These are phyloP conservation scores for Gautieria morchelliformis DNA, from an alignment of 768 basidiomycete species.

Conservation along the genomic window DNA sequence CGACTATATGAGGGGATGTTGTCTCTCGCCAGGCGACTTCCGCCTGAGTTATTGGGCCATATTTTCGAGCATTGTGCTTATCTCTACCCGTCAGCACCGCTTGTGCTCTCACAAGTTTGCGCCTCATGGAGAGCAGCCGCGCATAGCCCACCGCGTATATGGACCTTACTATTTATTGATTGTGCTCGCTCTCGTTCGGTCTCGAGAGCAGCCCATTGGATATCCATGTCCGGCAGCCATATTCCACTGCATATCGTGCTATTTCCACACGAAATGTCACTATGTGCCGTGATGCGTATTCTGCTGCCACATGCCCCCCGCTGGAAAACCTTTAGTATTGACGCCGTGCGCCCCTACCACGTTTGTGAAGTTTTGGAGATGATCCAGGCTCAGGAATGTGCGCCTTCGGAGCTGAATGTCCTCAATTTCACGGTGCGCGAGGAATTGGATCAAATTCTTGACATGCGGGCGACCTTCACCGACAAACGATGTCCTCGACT, in stretches of 20 bases:
- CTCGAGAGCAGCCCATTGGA: conserved; percentile 39
- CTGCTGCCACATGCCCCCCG: conserved; percentile 30
- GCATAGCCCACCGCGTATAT: conserved; percentile 35
- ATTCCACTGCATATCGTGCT: conserved; percentile 38
- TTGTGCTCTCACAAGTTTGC: conserved; percentile 50
- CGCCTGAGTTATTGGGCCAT: conserved; percentile 41
- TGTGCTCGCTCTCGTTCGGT: conserved; percentile 33
- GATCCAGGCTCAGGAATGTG: neutral
- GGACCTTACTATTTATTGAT: conserved; percentile 48
- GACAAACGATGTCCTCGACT: neutral
- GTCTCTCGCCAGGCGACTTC: conserved; percentile 47
- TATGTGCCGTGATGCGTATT: conserved; percentile 29
- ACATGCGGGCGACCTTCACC: neutral
- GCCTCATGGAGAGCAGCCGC: conserved; percentile 48
- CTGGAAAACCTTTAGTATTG: conserved; percentile 37
- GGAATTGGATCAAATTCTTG: neutral
- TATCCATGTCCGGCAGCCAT: conserved; percentile 31
- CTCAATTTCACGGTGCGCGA: neutral
- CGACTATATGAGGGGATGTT: conserved; percentile 35
- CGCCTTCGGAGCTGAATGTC: neutral
- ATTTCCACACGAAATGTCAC: neutral
- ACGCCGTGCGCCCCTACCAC: conserved; percentile 19
- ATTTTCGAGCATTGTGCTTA: conserved; percentile 46
- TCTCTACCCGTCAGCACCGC: conserved; percentile 45
- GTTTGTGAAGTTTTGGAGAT: neutral